Evolutionary conservation across 768 basidiomycete species (phyloP).

Genomic region (Suillus americanus): DNA sequence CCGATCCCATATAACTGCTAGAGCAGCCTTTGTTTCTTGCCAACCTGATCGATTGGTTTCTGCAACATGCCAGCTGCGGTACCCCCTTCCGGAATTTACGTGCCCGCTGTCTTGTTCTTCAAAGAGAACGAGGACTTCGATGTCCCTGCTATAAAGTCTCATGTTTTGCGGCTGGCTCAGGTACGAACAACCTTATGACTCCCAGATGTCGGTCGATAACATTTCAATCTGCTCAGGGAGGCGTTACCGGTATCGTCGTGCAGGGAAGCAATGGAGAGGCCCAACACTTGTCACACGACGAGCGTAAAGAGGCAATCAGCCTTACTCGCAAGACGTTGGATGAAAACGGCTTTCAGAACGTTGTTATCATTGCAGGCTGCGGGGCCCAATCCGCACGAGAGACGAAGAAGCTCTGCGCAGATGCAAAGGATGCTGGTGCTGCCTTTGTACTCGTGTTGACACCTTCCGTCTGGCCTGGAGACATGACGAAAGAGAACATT

Average conservation of each 20-base stretch:
- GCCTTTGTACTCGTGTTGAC: constrained; percentile 75
- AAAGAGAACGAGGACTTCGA: constrained; percentile 72
- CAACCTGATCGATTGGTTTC: background rate
- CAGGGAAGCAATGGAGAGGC: constrained; percentile 80
- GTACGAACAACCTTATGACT: constrained; percentile 34
- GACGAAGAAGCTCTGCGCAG: constrained; percentile 64
- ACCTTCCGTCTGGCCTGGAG: constrained; percentile 66
- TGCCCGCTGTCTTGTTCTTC: constrained; percentile 77
- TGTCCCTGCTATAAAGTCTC: constrained; percentile 60
- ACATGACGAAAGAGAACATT: constrained; percentile 64
- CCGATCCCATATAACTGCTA: constrained; percentile 3
- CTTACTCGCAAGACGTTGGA: constrained; percentile 73
- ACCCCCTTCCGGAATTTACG: constrained; percentile 71
- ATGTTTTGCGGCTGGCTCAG: constrained; percentile 72
- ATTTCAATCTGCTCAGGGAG: constrained; percentile 45
- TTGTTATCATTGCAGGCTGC: constrained; percentile 78
- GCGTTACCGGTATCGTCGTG: constrained; percentile 69
- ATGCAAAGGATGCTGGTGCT: constrained; percentile 83
- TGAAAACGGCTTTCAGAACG: constrained; percentile 63
- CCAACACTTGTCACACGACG: constrained; percentile 71
- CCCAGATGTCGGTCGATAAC: constrained; percentile 6
- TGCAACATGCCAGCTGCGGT: constrained; percentile 31
- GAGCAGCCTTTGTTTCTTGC: background rate
- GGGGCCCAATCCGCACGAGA: constrained; percentile 80
- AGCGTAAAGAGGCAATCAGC: constrained; percentile 61